These are phyloP conservation scores for Plenodomus biglobosus DNA, from an alignment of 2,329 filamentous ascomycete genomes.

Conservation along the genomic window DNA sequence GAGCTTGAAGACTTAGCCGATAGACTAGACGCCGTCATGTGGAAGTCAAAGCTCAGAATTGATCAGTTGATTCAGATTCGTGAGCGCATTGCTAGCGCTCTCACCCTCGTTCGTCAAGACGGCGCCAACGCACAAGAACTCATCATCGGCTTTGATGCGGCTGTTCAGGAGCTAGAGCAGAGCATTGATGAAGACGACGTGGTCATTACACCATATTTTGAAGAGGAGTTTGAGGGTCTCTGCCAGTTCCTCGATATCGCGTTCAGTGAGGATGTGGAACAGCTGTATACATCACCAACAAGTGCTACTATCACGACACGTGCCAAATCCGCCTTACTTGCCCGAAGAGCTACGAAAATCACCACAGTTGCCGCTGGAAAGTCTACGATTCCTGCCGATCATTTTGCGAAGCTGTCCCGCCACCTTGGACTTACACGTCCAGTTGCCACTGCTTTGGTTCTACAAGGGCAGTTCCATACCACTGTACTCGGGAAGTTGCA, in stretches of 20 bases:
- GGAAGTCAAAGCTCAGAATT: constrained; percentile 35
- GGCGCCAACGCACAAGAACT: constrained; percentile 36
- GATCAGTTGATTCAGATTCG: constrained; percentile 42
- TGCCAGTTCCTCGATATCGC: constrained; percentile 42
- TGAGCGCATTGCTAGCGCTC: constrained; percentile 36
- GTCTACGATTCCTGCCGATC: constrained; percentile 12
- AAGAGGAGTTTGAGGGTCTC: constrained; percentile 42
- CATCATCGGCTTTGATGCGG: constrained; percentile 28
- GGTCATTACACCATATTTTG: constrained; percentile 37
- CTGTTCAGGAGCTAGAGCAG: constrained; percentile 36
- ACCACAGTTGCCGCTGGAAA: constrained; percentile 7
- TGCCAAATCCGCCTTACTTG: constrained; percentile 37
- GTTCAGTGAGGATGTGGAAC: constrained; percentile 10
- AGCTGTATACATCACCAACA: constrained; percentile 10
- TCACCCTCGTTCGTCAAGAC: constrained; percentile 34
- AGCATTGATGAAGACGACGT: constrained; percentile 30
- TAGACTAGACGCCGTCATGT: constrained; percentile 48
- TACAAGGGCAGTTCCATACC: constrained; percentile 34
- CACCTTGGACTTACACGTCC: constrained; percentile 29
- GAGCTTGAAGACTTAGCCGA: constrained; percentile 50
- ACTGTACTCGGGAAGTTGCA: constrained; percentile 33
- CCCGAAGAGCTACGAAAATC: constrained; percentile 40
- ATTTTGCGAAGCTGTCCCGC: constrained; percentile 27
- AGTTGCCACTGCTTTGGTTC: constrained; percentile 22
- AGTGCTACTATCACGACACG: constrained; percentile 19